Percentiles rank a stretch among this genome's conserved stretches.
Evolutionary conservation across 2,329 filamentous ascomycete species (phyloP).

Genomic region (Ophiosphaerella korrae): DNA sequence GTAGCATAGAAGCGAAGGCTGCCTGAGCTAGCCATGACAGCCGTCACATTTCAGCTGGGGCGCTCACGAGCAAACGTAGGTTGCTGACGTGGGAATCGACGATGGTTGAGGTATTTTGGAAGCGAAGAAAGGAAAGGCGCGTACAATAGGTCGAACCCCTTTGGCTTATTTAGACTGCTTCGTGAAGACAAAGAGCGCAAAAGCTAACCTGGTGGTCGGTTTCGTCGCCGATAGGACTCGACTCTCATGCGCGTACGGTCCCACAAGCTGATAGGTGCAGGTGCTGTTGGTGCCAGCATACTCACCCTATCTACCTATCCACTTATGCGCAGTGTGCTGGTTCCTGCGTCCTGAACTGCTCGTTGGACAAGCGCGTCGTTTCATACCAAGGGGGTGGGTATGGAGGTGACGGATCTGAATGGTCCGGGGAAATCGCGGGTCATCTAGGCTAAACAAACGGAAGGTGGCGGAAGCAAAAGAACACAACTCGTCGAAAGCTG

Average conservation of each 20-base stretch:
- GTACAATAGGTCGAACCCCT: background rate
- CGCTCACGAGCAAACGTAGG: constrained; percentile 3
- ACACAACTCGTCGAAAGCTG: background rate
- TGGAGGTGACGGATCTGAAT: constrained; percentile 17
- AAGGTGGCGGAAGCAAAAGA: constrained; percentile 12
- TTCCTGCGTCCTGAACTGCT: constrained; percentile 16
- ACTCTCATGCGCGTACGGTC: background rate
- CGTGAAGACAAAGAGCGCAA: background rate
- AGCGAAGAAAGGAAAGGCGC: background rate
- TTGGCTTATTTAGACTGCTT: background rate
- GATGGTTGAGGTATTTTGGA: background rate
- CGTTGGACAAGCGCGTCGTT: constrained; percentile 8
- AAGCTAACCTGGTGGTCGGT: background rate
- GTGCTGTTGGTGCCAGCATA: background rate
- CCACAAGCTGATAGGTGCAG: background rate
- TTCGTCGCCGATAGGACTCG: background rate
- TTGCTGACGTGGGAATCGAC: background rate
- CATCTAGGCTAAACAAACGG: constrained; percentile 14
- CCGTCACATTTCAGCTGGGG: constrained; percentile 3
- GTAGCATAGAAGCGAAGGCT: constrained; percentile 11
- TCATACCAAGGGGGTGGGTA: constrained; percentile 15
- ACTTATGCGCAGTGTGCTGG: constrained; percentile 4
- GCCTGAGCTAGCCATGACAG: constrained; percentile 9
- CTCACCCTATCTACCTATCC: constrained; percentile 3
- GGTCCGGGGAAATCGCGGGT: constrained; percentile 16